phyloP scores from a whole-genome alignment of 129 eudicot species.

The Silybum marianum region DNA sequence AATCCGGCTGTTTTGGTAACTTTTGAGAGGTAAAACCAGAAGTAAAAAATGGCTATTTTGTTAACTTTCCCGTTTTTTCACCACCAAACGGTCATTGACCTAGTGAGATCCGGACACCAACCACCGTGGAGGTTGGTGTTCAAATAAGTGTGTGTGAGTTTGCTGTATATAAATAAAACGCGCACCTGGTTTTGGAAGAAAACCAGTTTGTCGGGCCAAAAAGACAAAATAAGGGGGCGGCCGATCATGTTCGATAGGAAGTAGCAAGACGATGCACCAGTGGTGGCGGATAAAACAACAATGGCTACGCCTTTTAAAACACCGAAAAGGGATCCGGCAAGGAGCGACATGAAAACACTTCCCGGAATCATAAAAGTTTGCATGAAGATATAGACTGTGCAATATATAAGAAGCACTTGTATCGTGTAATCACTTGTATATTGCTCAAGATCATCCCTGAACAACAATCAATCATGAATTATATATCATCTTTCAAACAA shows the following conservation, averaged over 20 bases:
- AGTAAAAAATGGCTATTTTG: no score
- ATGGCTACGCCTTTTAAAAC: slow-evolving; percentile 65
- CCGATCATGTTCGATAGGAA: slow-evolving; percentile 76
- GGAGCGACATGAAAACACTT: slow-evolving; percentile 81
- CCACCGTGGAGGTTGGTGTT: no score
- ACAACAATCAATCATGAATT: background rate
- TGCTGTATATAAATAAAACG: background rate
- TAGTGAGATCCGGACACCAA: background rate
- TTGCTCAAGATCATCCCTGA: slow-evolving; percentile 71
- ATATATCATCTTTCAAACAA: no score
- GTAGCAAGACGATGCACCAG: slow-evolving; percentile 88
- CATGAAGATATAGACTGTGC: slow-evolving; percentile 73
- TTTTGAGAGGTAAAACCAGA: no score
- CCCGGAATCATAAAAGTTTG: slow-evolving; percentile 95
- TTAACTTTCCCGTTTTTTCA: no score
- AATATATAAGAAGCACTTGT: slow-evolving; percentile 72
- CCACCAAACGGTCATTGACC: background rate
- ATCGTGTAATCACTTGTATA: slow-evolving; percentile 78
- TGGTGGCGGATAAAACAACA: slow-evolving; percentile 73
- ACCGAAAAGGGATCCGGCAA: slow-evolving; percentile 88
- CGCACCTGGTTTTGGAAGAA: slow-evolving; percentile 78
- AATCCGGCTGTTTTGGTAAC: no score
- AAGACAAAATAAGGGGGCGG: slow-evolving; percentile 66
- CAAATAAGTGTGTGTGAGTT: background rate
- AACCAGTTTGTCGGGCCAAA: slow-evolving; percentile 71